Evolutionary conservation across 1,139 yeast species (phyloP).

Genomic region (Saccharomycopsis hybrid): DNA sequence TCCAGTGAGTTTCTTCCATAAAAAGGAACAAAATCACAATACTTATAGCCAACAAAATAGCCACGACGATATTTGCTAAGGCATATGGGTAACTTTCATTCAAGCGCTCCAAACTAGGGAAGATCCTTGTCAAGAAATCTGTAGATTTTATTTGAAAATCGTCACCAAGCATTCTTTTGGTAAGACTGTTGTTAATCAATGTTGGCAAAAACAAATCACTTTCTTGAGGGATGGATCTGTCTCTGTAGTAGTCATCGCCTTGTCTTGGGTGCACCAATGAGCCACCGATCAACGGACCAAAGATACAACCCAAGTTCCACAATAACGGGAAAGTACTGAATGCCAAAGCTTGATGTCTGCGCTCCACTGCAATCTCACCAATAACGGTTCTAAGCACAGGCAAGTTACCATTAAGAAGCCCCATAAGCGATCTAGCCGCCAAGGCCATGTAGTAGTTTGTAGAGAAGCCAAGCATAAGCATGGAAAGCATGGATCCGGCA

Average conservation of each 20-base stretch:
- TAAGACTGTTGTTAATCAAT: neutral
- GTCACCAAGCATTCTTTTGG: neutral
- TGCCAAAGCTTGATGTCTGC: constrained; percentile 55
- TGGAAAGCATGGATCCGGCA: constrained; percentile 41
- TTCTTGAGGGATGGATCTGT: neutral
- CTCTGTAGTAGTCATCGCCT: constrained; percentile 21
- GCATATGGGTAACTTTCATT: constrained; percentile 46
- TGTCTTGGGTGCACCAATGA: constrained; percentile 33
- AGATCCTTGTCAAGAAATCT: constrained; percentile 3
- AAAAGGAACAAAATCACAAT: constrained; percentile 42
- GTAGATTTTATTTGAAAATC: neutral
- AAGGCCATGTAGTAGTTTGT: constrained; percentile 45
- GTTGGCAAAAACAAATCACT: neutral
- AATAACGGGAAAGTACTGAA: constrained; percentile 54
- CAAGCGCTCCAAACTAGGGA: constrained; percentile 24
- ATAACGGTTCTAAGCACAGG: constrained; percentile 54
- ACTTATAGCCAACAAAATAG: constrained; percentile 36
- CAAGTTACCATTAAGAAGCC: constrained; percentile 55
- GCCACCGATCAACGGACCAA: constrained; percentile 57
- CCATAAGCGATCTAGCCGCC: constrained; percentile 45
- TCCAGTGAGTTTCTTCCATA: constrained; percentile 55
- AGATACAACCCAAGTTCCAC: constrained; percentile 50
- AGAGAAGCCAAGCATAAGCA: constrained; percentile 49
- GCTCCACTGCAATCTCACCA: constrained; percentile 52
- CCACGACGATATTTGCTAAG: constrained; percentile 51